These are phyloP conservation scores for Chimonanthus salicifolius DNA, from an alignment of 164 flowering plant species.

Conservation along the genomic window DNA sequence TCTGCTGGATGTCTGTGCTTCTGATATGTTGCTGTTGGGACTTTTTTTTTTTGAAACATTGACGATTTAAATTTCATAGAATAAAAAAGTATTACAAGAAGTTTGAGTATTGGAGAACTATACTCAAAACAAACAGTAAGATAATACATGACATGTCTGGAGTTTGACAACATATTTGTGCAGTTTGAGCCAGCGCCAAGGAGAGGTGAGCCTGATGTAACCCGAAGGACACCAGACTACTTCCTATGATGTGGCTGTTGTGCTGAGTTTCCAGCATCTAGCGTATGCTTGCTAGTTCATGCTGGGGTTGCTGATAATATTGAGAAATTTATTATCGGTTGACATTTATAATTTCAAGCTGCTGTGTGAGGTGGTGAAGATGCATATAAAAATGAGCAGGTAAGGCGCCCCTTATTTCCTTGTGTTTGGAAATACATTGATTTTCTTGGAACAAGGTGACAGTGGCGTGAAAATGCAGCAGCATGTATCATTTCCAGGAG, in stretches of 20 bases:
- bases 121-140: no score
- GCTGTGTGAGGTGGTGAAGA: slow-evolving; percentile 16
- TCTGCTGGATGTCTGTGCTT: neutral
- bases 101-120: no score
- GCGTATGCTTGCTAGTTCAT: slow-evolving; percentile 21
- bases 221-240: slow-evolving; percentile 95
- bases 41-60: no score
- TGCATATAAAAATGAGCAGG: slow-evolving; percentile 24
- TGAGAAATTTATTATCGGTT: slow-evolving; percentile 16
- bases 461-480: slow-evolving; percentile 3
- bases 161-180: slow-evolving; percentile 3
- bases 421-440: slow-evolving; percentile 14
- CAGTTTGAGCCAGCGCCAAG: slow-evolving; percentile 99
- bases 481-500: slow-evolving; percentile 22
- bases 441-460: slow-evolving; percentile 17
- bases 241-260: slow-evolving; percentile 50
- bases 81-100: no score
- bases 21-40: neutral
- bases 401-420: slow-evolving; percentile 14
- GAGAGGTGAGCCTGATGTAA: slow-evolving; percentile 98
- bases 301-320: slow-evolving; percentile 8
- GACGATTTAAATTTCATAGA: no score
- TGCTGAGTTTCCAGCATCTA: slow-evolving; percentile 20
- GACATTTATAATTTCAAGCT: slow-evolving; percentile 20
- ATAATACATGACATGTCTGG: neutral